phyloP scores from a whole-genome alignment of 208 protist species.

The Endotrypanum monterogeii region DNA sequence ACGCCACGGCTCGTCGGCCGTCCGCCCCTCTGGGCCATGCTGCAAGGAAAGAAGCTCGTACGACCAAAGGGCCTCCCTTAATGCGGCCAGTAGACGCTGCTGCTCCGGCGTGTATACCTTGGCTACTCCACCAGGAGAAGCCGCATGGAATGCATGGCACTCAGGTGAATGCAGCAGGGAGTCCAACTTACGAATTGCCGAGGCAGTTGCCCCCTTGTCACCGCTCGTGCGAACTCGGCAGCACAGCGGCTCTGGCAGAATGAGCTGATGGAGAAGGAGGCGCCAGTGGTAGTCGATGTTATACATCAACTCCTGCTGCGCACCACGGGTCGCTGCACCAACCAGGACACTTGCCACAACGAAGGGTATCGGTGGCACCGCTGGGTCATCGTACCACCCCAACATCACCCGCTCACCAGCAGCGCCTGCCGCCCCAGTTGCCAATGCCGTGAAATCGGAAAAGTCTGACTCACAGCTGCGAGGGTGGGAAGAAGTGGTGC shows the following conservation, averaged over 20 bases:
- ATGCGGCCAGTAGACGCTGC: background rate
- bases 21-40: constrained; percentile 9
- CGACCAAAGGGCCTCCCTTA: constrained; percentile 30
- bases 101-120: background rate
- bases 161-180: background rate
- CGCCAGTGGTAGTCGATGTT: constrained; percentile 20
- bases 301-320: constrained; percentile 22
- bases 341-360: constrained; percentile 35
- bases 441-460: background rate
- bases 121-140: background rate
- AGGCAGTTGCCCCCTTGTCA: constrained; percentile 6
- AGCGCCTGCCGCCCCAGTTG: background rate
- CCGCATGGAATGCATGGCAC: background rate
- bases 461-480: constrained; percentile 12
- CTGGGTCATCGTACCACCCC: constrained; percentile 14
- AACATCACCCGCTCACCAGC: background rate
- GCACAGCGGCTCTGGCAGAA: constrained; percentile 19
- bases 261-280: constrained; percentile 27
- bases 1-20: constrained; percentile 20
- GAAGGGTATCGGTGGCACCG: constrained; percentile 16
- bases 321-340: constrained; percentile 21
- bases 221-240: constrained; percentile 7
- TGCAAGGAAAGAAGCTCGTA: constrained; percentile 28
- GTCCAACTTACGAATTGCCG: constrained; percentile 17
- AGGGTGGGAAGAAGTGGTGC: background rate